A percentile compares a stretch with the other conserved stretches of the same genome.
Conservation (phyloP, 106 monocot species). For the Allium fistulosum region DNA sequence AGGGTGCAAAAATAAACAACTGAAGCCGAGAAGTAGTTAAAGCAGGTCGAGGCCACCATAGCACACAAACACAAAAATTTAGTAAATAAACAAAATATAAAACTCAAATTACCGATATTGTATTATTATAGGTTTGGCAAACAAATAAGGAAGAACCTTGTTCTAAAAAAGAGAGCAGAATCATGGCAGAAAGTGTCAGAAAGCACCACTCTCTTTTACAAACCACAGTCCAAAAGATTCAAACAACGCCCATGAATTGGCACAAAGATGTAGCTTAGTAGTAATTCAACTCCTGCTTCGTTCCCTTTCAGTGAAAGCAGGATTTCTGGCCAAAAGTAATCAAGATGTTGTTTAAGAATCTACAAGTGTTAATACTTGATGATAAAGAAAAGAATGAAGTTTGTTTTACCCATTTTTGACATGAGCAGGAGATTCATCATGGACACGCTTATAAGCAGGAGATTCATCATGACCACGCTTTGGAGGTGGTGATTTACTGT, state of each 20-base stretch:
- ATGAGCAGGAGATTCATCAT: conserved; percentile 36
- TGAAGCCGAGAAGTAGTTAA: too few species aligned
- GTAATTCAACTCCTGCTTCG: conserved; percentile 47
- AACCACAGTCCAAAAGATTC: conserved; percentile 18
- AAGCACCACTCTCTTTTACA: conserved; percentile 16
- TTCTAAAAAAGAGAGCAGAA: not conserved
- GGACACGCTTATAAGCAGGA: conserved; percentile 26
- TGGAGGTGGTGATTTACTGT: conserved; percentile 68
- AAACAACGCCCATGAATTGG: conserved; percentile 6
- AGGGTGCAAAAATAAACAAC: too few species aligned
- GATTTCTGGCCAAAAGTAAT: conserved; percentile 10
- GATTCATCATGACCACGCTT: conserved; percentile 48
- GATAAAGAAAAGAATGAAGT: not conserved
- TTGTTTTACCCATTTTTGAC: conserved; percentile 42
- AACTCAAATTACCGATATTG: not conserved
- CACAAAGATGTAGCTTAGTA: not conserved
- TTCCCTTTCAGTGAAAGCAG: conserved; percentile 28
- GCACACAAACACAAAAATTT: too few species aligned
- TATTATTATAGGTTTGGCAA: not conserved
- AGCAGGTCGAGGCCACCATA: not conserved
- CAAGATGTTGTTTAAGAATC: not conserved
- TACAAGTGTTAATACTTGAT: not conserved
- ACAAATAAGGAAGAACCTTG: too few species aligned
- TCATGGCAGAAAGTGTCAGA: conserved; percentile 22
- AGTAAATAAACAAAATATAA: not conserved